Evolutionary conservation across 768 basidiomycete genomes (phyloP).

Genomic region (Pholiota conissans): DNA sequence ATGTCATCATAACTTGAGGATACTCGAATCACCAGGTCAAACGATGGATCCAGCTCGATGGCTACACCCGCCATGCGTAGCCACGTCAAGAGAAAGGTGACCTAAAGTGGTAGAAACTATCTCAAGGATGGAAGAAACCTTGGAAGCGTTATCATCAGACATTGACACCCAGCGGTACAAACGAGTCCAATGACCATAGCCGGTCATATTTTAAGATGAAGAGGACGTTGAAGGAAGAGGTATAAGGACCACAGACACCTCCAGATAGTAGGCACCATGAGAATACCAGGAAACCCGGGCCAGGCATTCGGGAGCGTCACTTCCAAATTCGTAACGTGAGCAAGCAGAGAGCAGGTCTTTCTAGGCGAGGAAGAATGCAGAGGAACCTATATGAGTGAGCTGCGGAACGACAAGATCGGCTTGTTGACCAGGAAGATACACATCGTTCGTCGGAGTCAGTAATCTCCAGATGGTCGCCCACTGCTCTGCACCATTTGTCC

Average conservation of each 20-base stretch:
- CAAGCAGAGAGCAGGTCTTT: neutral
- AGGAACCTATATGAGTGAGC: slow-evolving; percentile 14
- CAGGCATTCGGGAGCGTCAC: slow-evolving; percentile 2
- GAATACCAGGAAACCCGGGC: slow-evolving; percentile 2
- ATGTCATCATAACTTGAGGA: neutral
- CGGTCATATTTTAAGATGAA: slow-evolving; percentile 1
- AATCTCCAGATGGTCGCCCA: neutral
- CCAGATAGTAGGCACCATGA: slow-evolving; percentile 5
- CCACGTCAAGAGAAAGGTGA: neutral
- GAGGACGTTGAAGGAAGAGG: neutral
- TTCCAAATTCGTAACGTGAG: slow-evolving; percentile 5
- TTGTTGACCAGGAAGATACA: slow-evolving; percentile 8
- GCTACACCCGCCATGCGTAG: neutral
- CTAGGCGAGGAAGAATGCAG: slow-evolving; percentile 7
- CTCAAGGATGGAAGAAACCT: neutral
- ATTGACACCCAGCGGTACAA: neutral
- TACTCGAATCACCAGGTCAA: neutral
- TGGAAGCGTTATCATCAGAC: neutral
- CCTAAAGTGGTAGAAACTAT: neutral
- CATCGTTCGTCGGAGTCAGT: slow-evolving; percentile 8
- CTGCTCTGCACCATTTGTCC: neutral
- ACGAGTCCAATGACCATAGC: neutral
- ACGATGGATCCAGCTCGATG: neutral
- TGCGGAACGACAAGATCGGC: slow-evolving; percentile 13
- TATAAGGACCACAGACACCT: slow-evolving; percentile 2